Evolutionary conservation across 345 rosid species (phyloP).

Genomic region (Rhizophora mangle): DNA sequence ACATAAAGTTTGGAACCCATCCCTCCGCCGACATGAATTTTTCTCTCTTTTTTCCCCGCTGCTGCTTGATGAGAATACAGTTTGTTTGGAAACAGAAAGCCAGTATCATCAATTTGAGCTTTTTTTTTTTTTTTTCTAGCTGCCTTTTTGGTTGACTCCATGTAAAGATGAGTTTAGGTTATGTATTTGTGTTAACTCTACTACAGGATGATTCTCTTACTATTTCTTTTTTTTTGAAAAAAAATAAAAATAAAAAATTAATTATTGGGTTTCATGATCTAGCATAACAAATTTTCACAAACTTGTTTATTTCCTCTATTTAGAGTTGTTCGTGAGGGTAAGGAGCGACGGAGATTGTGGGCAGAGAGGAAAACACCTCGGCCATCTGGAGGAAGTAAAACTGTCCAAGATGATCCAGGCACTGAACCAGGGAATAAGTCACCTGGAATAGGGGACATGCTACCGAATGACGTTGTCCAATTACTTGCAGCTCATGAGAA

Average conservation of each 20-base stretch:
- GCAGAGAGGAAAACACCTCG: constrained; percentile 58
- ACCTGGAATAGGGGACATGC: constrained; percentile 56
- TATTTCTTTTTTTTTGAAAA: background rate
- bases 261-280: too few species aligned
- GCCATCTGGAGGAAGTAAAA: constrained; percentile 31
- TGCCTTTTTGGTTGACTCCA: too few species aligned
- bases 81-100: too few species aligned
- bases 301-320: background rate
- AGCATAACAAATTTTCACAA: background rate
- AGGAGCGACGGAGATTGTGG: constrained; percentile 63
- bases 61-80: too few species aligned
- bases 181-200: background rate
- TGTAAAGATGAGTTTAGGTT: too few species aligned
- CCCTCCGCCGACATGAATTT: too few species aligned
- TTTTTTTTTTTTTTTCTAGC: too few species aligned
- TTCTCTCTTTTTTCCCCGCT: too few species aligned
- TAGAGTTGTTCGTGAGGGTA: constrained; percentile 66
- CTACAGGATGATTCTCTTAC: background rate
- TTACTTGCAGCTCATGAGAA: constrained; percentile 77
- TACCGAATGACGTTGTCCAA: constrained; percentile 66
- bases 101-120: too few species aligned
- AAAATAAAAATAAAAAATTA: background rate
- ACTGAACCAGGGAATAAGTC: constrained; percentile 38
- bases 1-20: too few species aligned
- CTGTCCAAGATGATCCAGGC: constrained; percentile 33